Conservation (phyloP, 108 stramenopile genomes). For the Nitzschia sp. region DNA sequence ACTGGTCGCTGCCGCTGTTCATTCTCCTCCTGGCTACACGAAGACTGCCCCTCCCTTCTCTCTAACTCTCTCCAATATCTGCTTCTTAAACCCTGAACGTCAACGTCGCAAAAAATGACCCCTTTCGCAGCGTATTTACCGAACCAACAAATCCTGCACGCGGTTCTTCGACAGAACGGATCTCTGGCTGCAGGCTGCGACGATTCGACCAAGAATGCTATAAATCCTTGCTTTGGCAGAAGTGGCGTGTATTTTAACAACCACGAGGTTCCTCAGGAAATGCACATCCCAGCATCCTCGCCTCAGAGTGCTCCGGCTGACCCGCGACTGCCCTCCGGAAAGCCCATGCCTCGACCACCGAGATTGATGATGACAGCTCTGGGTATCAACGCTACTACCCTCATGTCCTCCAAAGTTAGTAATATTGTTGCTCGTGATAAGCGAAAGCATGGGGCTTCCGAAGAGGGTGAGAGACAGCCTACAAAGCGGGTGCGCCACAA, state of each 20-base stretch:
- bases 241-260: constrained; percentile 19
- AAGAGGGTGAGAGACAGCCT: not conserved
- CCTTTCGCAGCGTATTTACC: too few relatives aligned
- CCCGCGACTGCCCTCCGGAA: constrained; percentile 10
- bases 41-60: too few relatives aligned
- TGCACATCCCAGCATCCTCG: constrained; percentile 8
- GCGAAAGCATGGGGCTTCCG: not conserved
- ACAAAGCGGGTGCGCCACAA: constrained; percentile 1
- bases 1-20: too few relatives aligned
- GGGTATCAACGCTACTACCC: not conserved
- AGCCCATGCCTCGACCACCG: constrained; percentile 21
- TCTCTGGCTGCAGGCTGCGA: too few relatives aligned
- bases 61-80: too few relatives aligned
- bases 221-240: too few relatives aligned
- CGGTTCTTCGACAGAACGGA: too few relatives aligned
- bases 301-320: not conserved
- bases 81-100: too few relatives aligned
- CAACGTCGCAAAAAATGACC: too few relatives aligned
- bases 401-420: not conserved
- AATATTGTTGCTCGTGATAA: not conserved
- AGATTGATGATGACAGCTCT: constrained; percentile 1
- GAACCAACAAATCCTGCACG: too few relatives aligned
- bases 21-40: too few relatives aligned
- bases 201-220: too few relatives aligned
- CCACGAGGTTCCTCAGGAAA: constrained; percentile 8